Evolutionary conservation across 2,329 filamentous ascomycete species (phyloP).

Genomic region (Fusarium ramigenum): DNA sequence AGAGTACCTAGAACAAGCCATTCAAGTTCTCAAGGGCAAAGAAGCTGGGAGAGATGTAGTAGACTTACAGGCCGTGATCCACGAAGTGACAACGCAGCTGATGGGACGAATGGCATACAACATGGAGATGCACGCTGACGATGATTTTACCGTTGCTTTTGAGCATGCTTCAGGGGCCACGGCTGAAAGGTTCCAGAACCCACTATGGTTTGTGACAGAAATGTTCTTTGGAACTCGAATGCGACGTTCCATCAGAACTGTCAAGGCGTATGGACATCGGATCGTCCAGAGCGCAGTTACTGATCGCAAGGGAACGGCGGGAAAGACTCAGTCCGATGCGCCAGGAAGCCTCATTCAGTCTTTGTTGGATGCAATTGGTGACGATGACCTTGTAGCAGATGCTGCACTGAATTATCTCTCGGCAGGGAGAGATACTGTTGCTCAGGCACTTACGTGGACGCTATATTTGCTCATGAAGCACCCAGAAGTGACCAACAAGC

Average conservation of each 20-base stretch:
- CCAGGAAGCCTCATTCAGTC: slow-evolving; percentile 69
- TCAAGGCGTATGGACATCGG: slow-evolving; percentile 64
- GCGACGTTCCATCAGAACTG: slow-evolving; percentile 57
- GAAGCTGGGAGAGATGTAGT: slow-evolving; percentile 47
- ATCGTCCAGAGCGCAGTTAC: slow-evolving; percentile 65
- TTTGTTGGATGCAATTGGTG: slow-evolving; percentile 64
- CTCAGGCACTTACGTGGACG: slow-evolving; percentile 71
- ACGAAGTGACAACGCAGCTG: slow-evolving; percentile 71
- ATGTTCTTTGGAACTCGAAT: slow-evolving; percentile 57
- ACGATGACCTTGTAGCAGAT: slow-evolving; percentile 66
- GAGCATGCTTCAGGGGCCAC: slow-evolving; percentile 69
- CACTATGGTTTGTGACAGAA: slow-evolving; percentile 69
- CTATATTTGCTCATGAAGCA: slow-evolving; percentile 68
- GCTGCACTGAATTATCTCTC: slow-evolving; percentile 73
- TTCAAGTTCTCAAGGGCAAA: slow-evolving; percentile 50
- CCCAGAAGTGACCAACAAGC: slow-evolving; percentile 50
- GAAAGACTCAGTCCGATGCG: slow-evolving; percentile 38
- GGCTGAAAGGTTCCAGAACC: slow-evolving; percentile 72
- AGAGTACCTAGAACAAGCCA: slow-evolving; percentile 57
- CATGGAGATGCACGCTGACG: slow-evolving; percentile 72
- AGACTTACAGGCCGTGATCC: slow-evolving; percentile 68
- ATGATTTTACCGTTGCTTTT: slow-evolving; percentile 69
- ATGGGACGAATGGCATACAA: slow-evolving; percentile 77
- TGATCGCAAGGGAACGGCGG: slow-evolving; percentile 39
- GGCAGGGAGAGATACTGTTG: slow-evolving; percentile 71